Evolutionary conservation across 148 eudicot genomes (phyloP), one percentile per base, ranked within the genome.

Genomic region (Amaranthus hypochondriacus): DNA sequence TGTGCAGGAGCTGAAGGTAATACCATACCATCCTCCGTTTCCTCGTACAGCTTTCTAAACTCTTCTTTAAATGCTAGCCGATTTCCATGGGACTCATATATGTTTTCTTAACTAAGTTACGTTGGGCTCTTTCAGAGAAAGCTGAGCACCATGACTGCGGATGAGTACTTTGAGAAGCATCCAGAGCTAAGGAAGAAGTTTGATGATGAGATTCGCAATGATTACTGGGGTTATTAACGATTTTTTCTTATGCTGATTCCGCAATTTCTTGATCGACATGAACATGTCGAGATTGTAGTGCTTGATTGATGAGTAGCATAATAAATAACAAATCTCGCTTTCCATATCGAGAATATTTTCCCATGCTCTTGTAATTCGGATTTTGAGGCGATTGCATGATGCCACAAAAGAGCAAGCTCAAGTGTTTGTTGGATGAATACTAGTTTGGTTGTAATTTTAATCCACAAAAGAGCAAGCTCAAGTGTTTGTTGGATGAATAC

Each of bases 141-240:
- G 78, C 83, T 95, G 67, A 90, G 91, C 74, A 92, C 99, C 76
- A 95, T 95, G 99, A 95, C 98, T n/a, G 98, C 97, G 13, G 98
- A 95, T 73, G 98, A 95, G 81, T 95, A 95, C 80, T 95, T 95
- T 46, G 97, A 76, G 79, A 95, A 95, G 87, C 96, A 92, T 65
- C 98, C 98, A 52, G 97, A 95, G 82, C 75, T 95, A 62, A 92
- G 88, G 92, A 83, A 95, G 94, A 95, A 90, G 86, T 95, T 95
- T 58, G 97, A 95, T 71, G 96, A 92, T 61, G 98, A 95, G 87
- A 95, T 95, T 81, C 87, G 98, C 74, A 90, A 92, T 58, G 97
- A 95, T 77, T 85, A 95, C 68, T 95, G 98, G 98, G 98, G 98
- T 42, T 94, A 92, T 66, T 86, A 71, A 81, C 73, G 2, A 50